Evolutionary conservation across 2,329 filamentous ascomycete species (phyloP).

Genomic region (Penicillium sp.): DNA sequence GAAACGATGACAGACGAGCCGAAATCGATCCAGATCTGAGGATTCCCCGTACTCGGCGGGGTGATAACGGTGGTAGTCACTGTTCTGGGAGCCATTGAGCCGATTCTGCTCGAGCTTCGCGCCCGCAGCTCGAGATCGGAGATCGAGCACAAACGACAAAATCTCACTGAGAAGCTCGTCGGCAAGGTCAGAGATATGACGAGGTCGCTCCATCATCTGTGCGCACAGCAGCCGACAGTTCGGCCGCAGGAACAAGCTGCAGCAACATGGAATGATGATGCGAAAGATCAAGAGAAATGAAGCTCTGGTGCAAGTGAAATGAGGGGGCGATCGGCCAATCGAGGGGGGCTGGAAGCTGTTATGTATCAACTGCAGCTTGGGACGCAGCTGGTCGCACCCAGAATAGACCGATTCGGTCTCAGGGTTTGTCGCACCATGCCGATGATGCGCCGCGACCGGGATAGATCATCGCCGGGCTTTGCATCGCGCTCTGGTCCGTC

Average conservation of each 20-base stretch:
- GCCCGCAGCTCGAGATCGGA: conserved; percentile 8
- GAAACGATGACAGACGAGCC: conserved; percentile 40
- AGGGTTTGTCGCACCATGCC: conserved; percentile 29
- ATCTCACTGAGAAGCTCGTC: conserved; percentile 36
- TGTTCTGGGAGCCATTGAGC: conserved; percentile 2
- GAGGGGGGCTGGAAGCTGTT: not conserved
- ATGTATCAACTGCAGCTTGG: too few species aligned
- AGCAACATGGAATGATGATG: conserved; percentile 30
- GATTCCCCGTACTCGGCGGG: conserved; percentile 23
- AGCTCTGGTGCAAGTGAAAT: conserved; percentile 10
- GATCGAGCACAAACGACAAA: conserved; percentile 27
- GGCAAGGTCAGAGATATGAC: conserved; percentile 32
- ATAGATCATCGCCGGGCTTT: not conserved
- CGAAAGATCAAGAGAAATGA: conserved; percentile 6
- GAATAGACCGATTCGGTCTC: too few species aligned
- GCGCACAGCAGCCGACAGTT: conserved; percentile 28
- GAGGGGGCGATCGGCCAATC: conserved; percentile 4
- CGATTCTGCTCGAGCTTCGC: conserved; percentile 4
- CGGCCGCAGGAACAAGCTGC: conserved; percentile 27
- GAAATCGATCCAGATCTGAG: conserved; percentile 37
- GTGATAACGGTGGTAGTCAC: not conserved
- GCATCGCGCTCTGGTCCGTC: conserved; percentile 14
- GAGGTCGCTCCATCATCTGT: conserved; percentile 30
- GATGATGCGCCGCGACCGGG: conserved; percentile 14
- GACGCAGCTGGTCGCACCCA: conserved; percentile 4